Evolutionary conservation across 805 yeast species (phyloP), one percentile per base, ranked within the genome.

Genomic region (Wickerhamiella musiphila): DNA sequence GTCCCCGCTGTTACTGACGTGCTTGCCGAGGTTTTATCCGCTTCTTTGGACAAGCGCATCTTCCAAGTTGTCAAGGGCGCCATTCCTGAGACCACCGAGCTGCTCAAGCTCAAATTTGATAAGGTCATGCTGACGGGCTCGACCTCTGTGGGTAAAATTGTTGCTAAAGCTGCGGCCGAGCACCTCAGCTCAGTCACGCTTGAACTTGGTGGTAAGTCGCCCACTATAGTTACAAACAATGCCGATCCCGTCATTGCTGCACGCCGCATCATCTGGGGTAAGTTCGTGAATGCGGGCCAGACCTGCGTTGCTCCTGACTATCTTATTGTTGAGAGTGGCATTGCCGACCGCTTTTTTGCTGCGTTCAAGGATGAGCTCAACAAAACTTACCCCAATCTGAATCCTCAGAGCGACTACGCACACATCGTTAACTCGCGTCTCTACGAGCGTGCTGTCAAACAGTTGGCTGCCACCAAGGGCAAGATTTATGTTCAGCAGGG

Each of bases 191-290:
- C 95, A 1, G 66, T 66, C 8, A 55, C 78, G 6, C 62, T 84
- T 39, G 96, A 84, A 55, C 61, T 84, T 28, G 95, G 96, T 33
- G 96, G 96, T 4, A 86, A 86, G 53, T 75, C 86, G 6, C 96
- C 96, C 0, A 78, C 69, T 2, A 65, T 83, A 44, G 58, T 84
- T 8, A 65, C 82, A 32, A 60, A 58, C 40, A 55, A 63, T 31
- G 57, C 57, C 10, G 59, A 61, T 35, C 27, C 60, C 23, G 35
- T 39, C 16, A 32, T 47, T 11, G 62, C 67, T 4, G 61, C 82
- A 17, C 65, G 64, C 41, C 67, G 95, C 53, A 56, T 81, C 11
- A 63, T 66, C 1, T 79, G 90, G 78, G 86, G 84, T 12, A 70
- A 75, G 43, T 75, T 74, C 48, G 56, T 68, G 20, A 86, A 82